Base-by-base conservation (phyloP, 2,329 filamentous ascomycete genomes). In the Fusarium redolens region DNA sequence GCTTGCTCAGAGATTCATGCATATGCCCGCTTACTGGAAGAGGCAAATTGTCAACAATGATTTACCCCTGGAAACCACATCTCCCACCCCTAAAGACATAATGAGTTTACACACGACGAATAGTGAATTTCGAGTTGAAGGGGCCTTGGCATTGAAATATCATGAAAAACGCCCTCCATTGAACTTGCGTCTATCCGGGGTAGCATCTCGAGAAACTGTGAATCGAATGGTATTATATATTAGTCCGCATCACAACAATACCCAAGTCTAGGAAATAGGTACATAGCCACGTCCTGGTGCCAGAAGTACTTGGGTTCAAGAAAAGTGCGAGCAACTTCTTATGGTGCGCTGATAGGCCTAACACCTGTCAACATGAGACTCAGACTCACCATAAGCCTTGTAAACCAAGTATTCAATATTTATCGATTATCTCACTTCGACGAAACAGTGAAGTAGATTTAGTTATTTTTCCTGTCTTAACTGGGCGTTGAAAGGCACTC, bases 11-110 rank as follows among this genome's bases (percentile, higher is more conserved):
- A 56, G 14, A 56, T 30, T 37, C 20, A 62, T 66, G 40, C 60
- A 68, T 67, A 61, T 63, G 61, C 48, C 30, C 44, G 30, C 63
- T 40, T 73, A 33, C 70, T 55, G 14, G n/a, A 68, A 71, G 50
- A 31, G 43, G 60, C 30, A 50, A 58, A 62, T 58, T 55, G 59
- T 62, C 67, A 65, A 67, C 57, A 68, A 31, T 43, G 57, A 33
- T 37, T 48, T 51, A 17, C 47, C 17, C 33, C 47, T 51, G 47
- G 47, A 31, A 17, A 50, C 47, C 47, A 22, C 45, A 22, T 31
- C 10, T 25, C 22, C 25, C 25, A 25, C 25, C 25, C 28, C 28
- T 28, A 28, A 28, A 31, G 20, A 33, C 45, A 22, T 33, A 51
- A 18, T n/a, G 33, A 33, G 30, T 25, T 51, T 31, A 31, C 47